Percentiles rank a stretch among this genome's conserved stretches.
Evolutionary conservation across 257 asterid genomes (phyloP).

Genomic region (Gentiana dahurica): DNA sequence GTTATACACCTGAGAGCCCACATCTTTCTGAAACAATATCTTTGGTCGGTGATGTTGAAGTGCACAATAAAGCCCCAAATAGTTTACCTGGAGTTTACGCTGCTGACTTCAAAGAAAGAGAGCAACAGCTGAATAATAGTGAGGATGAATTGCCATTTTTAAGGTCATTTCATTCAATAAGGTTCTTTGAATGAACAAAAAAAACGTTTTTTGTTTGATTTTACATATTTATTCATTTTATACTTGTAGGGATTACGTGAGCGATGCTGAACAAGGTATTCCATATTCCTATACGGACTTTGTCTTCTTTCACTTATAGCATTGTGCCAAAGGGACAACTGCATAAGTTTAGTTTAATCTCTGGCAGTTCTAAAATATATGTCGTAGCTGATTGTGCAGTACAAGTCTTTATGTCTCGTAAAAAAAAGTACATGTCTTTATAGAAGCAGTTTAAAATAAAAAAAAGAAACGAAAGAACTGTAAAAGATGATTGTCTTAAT

Average conservation of each 20-base stretch:
- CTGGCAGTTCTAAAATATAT: background rate
- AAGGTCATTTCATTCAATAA: conserved; percentile 31
- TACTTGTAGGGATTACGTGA: conserved; percentile 19
- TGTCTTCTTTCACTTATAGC: conserved; percentile 20
- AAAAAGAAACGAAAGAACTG: background rate
- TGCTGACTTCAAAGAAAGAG: conserved; percentile 19
- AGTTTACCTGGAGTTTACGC: conserved; percentile 27
- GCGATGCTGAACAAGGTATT: conserved; percentile 24
- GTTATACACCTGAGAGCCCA: conserved; percentile 17
- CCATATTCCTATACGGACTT: conserved; percentile 24
- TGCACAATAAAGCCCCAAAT: conserved; percentile 20
- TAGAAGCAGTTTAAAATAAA: background rate
- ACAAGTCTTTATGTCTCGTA: background rate
- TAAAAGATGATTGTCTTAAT: too few species aligned
- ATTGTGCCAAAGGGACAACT: conserved; percentile 37
- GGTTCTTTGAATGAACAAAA: conserved; percentile 11
- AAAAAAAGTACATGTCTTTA: too few species aligned
- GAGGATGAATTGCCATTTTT: conserved; percentile 31
- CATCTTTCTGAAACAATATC: conserved; percentile 21
- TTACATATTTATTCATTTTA: conserved; percentile 3
- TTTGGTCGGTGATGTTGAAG: conserved; percentile 20
- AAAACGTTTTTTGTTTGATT: conserved; percentile 7
- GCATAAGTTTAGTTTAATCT: background rate
- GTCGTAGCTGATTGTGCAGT: background rate
- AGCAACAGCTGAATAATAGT: conserved; percentile 14